Percentiles rank a stretch among this genome's conserved stretches.
These are phyloP conservation scores for Penicillium waksmanii DNA, from an alignment of 495 filamentous ascomycete species.

Conservation along the genomic window DNA sequence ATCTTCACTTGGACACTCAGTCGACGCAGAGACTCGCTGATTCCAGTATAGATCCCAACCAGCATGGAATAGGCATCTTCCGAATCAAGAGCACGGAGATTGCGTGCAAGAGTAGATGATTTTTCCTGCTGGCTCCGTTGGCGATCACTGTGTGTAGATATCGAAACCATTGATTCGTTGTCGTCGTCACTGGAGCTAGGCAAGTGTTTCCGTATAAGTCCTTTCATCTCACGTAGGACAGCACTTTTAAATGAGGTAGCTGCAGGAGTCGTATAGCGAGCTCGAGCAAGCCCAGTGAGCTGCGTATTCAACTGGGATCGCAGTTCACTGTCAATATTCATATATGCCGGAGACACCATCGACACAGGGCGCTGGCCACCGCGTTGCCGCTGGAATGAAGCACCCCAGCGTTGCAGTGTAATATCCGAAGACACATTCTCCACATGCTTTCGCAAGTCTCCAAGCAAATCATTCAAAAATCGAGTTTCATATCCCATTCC, in stretches of 20 bases:
- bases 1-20: constrained; percentile 92
- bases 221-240: constrained; percentile 83
- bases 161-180: constrained; percentile 85
- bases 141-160: constrained; percentile 75
- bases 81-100: constrained; percentile 81
- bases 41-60: constrained; percentile 77
- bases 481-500: constrained; percentile 84
- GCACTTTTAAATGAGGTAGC: constrained; percentile 86
- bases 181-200: constrained; percentile 94
- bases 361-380: constrained; percentile 67
- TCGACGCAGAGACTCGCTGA: constrained; percentile 84
- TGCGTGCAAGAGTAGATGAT: constrained; percentile 85
- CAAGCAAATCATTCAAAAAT: constrained; percentile 77
- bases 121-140: constrained; percentile 83
- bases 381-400: constrained; percentile 63
- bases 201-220: constrained; percentile 79
- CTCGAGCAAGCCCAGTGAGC: constrained; percentile 76
- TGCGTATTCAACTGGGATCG: constrained; percentile 67
- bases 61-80: constrained; percentile 87
- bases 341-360: constrained; percentile 73
- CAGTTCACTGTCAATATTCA: constrained; percentile 68
- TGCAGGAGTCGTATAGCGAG: constrained; percentile 76
- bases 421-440: constrained; percentile 68
- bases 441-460: constrained; percentile 83
- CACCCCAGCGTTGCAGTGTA: constrained; percentile 78